Evolutionary conservation across 2,329 filamentous ascomycete genomes (phyloP).

Genomic region (Fusarium staphyleae): DNA sequence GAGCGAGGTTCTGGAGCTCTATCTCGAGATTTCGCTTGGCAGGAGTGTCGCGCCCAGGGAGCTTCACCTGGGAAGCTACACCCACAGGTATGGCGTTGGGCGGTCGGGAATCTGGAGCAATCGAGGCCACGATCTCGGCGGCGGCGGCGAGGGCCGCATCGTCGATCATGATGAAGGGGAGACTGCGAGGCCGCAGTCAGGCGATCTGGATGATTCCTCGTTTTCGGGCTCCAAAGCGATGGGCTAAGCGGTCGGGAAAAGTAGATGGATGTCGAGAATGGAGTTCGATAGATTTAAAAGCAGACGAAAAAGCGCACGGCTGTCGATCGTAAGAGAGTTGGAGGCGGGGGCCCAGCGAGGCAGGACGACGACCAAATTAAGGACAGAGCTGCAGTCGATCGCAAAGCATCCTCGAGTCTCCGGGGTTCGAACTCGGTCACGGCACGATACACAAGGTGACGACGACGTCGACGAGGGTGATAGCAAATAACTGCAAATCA

Average conservation of each 20-base stretch:
- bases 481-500: neutral
- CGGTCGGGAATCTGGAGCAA: conserved; percentile 55
- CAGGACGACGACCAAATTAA: conserved; percentile 28
- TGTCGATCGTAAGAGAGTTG: conserved; percentile 9
- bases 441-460: conserved; percentile 21
- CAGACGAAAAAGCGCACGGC: conserved; percentile 6
- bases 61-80: conserved; percentile 62
- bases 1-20: conserved; percentile 80
- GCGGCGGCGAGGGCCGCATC: conserved; percentile 62
- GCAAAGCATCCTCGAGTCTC: conserved; percentile 33
- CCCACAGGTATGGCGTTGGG: conserved; percentile 50
- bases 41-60: conserved; percentile 78
- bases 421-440: conserved; percentile 10
- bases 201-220: conserved; percentile 13
- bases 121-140: conserved; percentile 60
- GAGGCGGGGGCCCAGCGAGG: conserved; percentile 10
- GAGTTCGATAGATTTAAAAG: conserved; percentile 9
- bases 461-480: conserved; percentile 9
- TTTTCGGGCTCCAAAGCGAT: conserved; percentile 10
- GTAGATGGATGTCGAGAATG: neutral
- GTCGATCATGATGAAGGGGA: conserved; percentile 55
- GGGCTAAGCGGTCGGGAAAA: conserved; percentile 6
- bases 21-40: conserved; percentile 82
- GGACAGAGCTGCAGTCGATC: conserved; percentile 25
- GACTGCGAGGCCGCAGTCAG: conserved; percentile 42